phyloP scores from a whole-genome alignment of 2,329 filamentous ascomycete species.

The Cordyceps cateniannulata region DNA sequence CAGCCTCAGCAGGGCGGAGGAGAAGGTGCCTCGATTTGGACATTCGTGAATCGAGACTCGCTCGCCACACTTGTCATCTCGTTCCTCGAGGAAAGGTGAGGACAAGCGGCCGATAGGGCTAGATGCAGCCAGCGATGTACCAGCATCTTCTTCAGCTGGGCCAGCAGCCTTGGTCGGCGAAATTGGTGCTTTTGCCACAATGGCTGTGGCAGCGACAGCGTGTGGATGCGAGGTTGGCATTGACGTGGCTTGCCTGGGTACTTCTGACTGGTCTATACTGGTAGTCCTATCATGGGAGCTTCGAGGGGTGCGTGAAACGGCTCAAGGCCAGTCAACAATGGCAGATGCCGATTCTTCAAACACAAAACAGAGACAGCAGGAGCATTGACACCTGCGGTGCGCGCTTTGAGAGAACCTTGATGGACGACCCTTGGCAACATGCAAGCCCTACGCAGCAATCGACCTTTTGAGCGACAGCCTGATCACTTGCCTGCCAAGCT shows the following conservation, averaged over 20 bases:
- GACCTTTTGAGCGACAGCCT: too few relatives aligned
- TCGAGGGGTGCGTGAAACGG: too few relatives aligned
- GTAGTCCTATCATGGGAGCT: too few relatives aligned
- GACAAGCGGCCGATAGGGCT: neutral
- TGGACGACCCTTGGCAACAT: neutral
- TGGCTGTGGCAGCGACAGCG: neutral
- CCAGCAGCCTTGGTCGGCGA: neutral
- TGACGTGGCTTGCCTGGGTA: too few relatives aligned
- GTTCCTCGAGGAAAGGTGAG: neutral
- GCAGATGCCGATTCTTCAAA: neutral
- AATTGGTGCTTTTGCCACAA: neutral
- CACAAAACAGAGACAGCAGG: neutral
- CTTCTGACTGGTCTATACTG: too few relatives aligned
- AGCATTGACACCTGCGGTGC: neutral
- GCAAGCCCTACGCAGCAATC: neutral
- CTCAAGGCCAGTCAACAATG: neutral
- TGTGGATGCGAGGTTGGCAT: too few relatives aligned
- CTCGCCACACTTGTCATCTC: neutral
- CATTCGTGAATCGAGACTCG: neutral
- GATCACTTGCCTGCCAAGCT: too few relatives aligned
- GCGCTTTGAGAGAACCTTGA: neutral
- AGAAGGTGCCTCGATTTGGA: neutral
- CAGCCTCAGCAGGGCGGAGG: neutral
- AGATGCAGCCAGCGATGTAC: neutral
- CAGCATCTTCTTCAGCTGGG: neutral